A percentile compares a stretch with the other conserved stretches of the same genome.
Conservation (phyloP, 2,329 filamentous ascomycete genomes). For the Cladobotryum protrusum region DNA sequence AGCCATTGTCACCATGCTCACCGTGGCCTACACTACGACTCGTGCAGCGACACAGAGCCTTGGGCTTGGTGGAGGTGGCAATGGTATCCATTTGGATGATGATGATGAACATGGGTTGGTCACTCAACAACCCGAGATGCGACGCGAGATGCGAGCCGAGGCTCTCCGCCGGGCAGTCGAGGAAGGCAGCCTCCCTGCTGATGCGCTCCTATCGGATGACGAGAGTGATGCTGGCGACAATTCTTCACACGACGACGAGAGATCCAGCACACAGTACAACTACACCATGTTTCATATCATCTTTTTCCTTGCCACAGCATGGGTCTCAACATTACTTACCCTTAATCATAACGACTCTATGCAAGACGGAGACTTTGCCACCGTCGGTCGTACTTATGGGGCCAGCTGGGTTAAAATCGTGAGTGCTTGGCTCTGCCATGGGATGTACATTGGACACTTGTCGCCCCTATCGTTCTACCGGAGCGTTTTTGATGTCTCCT, state of each 20-base stretch:
- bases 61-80: conserved; percentile 55
- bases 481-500: conserved; percentile 70
- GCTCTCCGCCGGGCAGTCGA: conserved; percentile 88
- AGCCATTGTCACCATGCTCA: conserved; percentile 92
- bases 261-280: conserved; percentile 85
- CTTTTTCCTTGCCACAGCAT: conserved; percentile 92
- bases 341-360: conserved; percentile 66
- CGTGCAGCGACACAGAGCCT: conserved; percentile 88
- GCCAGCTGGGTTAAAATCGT: conserved; percentile 99
- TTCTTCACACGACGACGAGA: conserved; percentile 77
- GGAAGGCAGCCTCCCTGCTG: conserved; percentile 84
- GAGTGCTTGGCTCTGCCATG: conserved; percentile 94
- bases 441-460: conserved; percentile 89
- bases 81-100: conserved; percentile 52
- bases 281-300: conserved; percentile 96
- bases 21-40: conserved; percentile 95
- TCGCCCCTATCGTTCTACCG: conserved; percentile 78
- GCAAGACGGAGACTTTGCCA: conserved; percentile 69
- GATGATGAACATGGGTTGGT: conserved; percentile 85
- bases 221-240: conserved; percentile 59
- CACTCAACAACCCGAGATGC: conserved; percentile 71
- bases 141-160: conserved; percentile 88
- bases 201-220: conserved; percentile 72
- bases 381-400: conserved; percentile 91
- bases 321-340: conserved; percentile 83